Conservation (phyloP, 177 flowering plant genomes). For the Vitis hybrid region DNA sequence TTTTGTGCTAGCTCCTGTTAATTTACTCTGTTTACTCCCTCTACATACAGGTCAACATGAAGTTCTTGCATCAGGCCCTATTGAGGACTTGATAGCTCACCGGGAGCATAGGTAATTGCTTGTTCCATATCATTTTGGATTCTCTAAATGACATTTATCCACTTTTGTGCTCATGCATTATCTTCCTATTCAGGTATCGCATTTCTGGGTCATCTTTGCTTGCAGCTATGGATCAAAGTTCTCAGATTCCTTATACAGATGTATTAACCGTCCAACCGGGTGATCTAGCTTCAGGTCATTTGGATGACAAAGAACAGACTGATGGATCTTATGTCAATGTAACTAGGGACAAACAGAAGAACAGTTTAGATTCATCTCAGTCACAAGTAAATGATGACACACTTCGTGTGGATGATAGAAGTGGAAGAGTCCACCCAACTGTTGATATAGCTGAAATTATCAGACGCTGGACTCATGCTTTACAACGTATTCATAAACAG, state of each 20-base stretch:
- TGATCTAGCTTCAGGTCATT: constrained; percentile 32
- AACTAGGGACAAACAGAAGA: constrained; percentile 40
- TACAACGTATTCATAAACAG: constrained; percentile 97
- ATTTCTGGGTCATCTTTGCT: constrained; percentile 97
- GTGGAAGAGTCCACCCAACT: constrained; percentile 78
- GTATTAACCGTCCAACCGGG: constrained; percentile 42
- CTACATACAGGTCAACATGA: constrained; percentile 85
- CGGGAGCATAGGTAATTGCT: constrained; percentile 87
- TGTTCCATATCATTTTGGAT: neutral
- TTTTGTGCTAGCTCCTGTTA: neutral
- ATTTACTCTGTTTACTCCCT: neutral
- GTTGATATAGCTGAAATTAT: constrained; percentile 97
- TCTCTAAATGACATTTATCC: constrained; percentile 3
- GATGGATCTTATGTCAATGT: constrained; percentile 42
- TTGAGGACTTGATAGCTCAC: constrained; percentile 97
- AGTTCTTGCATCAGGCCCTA: constrained; percentile 98
- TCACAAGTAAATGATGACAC: constrained; percentile 53
- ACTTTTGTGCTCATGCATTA: neutral
- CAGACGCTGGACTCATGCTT: constrained; percentile 99
- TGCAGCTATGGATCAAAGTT: constrained; percentile 98
- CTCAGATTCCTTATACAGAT: constrained; percentile 64
- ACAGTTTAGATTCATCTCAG: constrained; percentile 38
- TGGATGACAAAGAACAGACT: constrained; percentile 55
- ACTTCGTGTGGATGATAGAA: constrained; percentile 69
- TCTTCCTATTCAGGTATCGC: constrained; percentile 70